Conservation (phyloP, 2,329 filamentous ascomycete genomes). For the Fusarium sp. region DNA sequence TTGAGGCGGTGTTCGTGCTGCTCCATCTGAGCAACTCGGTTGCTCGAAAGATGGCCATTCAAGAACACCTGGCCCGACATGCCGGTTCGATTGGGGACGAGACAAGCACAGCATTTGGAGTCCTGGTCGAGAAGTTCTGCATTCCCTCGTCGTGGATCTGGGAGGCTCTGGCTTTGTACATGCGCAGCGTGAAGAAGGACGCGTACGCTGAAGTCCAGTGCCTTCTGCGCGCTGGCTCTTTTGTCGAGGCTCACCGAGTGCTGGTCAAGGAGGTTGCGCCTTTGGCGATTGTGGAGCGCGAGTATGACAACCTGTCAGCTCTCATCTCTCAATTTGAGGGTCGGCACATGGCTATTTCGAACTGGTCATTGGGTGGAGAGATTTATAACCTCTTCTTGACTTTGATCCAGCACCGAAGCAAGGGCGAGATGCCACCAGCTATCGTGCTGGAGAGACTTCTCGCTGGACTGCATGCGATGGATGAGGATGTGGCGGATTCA, state of each 20-base stretch:
- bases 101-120: constrained; percentile 66
- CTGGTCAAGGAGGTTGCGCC: constrained; percentile 87
- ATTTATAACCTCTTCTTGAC: constrained; percentile 77
- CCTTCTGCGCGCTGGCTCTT: constrained; percentile 81
- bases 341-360: constrained; percentile 70
- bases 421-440: constrained; percentile 56
- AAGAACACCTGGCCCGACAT: constrained; percentile 80
- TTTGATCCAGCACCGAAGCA: constrained; percentile 60
- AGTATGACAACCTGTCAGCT: constrained; percentile 76
- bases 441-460: constrained; percentile 68
- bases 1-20: constrained; percentile 81
- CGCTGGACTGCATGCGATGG: constrained; percentile 67
- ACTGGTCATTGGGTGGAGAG: constrained; percentile 84
- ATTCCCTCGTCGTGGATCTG: constrained; percentile 86
- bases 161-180: constrained; percentile 86
- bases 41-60: constrained; percentile 74
- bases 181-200: constrained; percentile 78
- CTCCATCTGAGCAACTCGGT: constrained; percentile 76
- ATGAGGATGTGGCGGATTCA: constrained; percentile 56
- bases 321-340: constrained; percentile 80
- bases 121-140: constrained; percentile 72
- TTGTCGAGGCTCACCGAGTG: constrained; percentile 85
- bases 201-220: constrained; percentile 79
- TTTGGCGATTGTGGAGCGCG: constrained; percentile 81
- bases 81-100: constrained; percentile 74